Conservation (phyloP, 1,284 basidiomycete genomes). For the Heterobasidion irregulare region DNA sequence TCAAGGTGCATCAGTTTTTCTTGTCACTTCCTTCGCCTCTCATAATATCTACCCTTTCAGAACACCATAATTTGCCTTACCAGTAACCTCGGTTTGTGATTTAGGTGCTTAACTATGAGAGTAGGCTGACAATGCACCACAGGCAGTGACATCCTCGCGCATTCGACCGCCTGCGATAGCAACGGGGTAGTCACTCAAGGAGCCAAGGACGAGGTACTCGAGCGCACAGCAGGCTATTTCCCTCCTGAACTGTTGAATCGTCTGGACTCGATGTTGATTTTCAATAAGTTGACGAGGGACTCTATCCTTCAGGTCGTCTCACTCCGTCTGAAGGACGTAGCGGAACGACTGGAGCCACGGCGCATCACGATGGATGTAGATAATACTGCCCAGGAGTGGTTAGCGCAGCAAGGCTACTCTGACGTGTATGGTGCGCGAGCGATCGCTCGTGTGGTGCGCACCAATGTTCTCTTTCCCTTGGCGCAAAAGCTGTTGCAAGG, state of each 20-base stretch:
- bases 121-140: conserved; percentile 3
- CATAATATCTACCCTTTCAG: conserved; percentile 22
- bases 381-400: conserved; percentile 57
- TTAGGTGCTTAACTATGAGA: not conserved
- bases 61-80: conserved; percentile 76
- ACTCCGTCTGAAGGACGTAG: conserved; percentile 70
- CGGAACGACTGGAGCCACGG: conserved; percentile 53
- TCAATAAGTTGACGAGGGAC: conserved; percentile 77
- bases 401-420: conserved; percentile 78
- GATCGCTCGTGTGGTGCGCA: conserved; percentile 73
- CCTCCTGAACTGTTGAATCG: conserved; percentile 89
- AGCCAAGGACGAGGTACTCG: conserved; percentile 66
- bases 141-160: conserved; percentile 69
- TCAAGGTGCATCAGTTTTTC: conserved; percentile 37
- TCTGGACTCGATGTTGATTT: conserved; percentile 81
- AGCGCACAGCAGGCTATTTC: conserved; percentile 72
- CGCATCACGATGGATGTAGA: conserved; percentile 72
- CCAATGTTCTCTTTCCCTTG: conserved; percentile 71
- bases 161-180: conserved; percentile 52
- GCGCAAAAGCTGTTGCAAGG: conserved; percentile 71
- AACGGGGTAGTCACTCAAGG: conserved; percentile 61
- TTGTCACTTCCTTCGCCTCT: not conserved
- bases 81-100: conserved; percentile 36
- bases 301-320: conserved; percentile 75
- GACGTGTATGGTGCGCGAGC: conserved; percentile 84